phyloP scores from a whole-genome alignment of 331 rosid species.

The Quercus tomentella region DNA sequence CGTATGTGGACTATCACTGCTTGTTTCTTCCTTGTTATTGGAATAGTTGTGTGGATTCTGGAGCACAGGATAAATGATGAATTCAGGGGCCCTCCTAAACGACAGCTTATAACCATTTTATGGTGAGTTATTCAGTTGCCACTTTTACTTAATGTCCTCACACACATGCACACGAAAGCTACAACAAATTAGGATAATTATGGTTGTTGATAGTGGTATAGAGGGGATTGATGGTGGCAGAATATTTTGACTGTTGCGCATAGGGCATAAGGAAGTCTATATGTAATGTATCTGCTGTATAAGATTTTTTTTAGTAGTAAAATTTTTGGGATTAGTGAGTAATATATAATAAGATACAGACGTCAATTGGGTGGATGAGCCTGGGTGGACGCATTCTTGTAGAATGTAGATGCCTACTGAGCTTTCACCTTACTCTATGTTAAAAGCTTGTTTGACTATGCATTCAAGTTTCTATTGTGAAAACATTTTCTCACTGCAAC shows the following conservation, averaged over 20 bases:
- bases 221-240: not conserved
- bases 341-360: too few species aligned
- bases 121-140: conserved; percentile 60
- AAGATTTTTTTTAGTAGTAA: not conserved
- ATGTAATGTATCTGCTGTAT: not conserved
- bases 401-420: not conserved
- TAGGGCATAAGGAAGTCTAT: not conserved
- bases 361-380: not conserved
- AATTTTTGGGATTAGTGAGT: too few species aligned
- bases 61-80: conserved; percentile 92
- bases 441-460: not conserved
- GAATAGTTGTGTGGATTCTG: conserved; percentile 81
- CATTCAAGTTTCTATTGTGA: not conserved
- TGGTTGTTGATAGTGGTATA: not conserved
- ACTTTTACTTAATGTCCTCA: not conserved
- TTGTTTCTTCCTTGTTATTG: conserved; percentile 66
- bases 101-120: conserved; percentile 74
- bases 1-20: conserved; percentile 77
- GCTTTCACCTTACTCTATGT: not conserved
- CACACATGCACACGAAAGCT: not conserved
- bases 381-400: not conserved
- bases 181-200: not conserved
- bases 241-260: not conserved
- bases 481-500: not conserved
- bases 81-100: conserved; percentile 84